Conservation (phyloP, 2,329 filamentous ascomycete species). For the Trematosphaeria pertusa region DNA sequence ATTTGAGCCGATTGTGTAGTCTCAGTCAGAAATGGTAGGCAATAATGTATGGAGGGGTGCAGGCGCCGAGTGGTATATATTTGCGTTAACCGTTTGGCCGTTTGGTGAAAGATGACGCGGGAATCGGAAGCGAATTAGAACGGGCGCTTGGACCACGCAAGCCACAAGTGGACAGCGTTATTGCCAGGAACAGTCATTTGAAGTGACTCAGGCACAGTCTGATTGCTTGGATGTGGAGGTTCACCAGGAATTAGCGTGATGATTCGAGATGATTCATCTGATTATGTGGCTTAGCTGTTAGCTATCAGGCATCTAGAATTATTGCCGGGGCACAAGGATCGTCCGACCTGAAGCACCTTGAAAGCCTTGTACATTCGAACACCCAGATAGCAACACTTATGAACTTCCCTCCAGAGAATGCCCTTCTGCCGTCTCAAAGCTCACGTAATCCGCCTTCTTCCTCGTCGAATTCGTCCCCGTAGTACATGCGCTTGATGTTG, state of each 20-base stretch:
- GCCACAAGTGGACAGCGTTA: too few relatives aligned
- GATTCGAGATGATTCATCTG: conserved; percentile 35
- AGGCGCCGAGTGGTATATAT: background rate
- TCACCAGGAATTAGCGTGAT: background rate
- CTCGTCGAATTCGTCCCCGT: conserved; percentile 61
- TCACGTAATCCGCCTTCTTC: conserved; percentile 60
- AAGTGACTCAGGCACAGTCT: conserved; percentile 12
- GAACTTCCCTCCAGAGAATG: too few relatives aligned
- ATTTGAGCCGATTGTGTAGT: too few relatives aligned
- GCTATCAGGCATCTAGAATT: too few relatives aligned
- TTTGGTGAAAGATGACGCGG: conserved; percentile 29
- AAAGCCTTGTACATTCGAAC: too few relatives aligned
- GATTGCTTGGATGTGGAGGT: too few relatives aligned
- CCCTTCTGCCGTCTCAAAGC: too few relatives aligned
- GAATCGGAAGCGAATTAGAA: conserved; percentile 36
- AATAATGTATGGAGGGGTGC: background rate
- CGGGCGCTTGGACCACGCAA: conserved; percentile 23
- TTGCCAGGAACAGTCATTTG: too few relatives aligned
- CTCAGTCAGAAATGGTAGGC: background rate
- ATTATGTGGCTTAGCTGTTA: too few relatives aligned
- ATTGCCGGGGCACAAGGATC: too few relatives aligned
- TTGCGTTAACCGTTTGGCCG: background rate
- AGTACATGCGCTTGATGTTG: conserved; percentile 54
- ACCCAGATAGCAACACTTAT: too few relatives aligned
- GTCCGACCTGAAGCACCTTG: too few relatives aligned